Conservation (phyloP, 2,329 filamentous ascomycete genomes). For the Colletotrichum karsti region DNA sequence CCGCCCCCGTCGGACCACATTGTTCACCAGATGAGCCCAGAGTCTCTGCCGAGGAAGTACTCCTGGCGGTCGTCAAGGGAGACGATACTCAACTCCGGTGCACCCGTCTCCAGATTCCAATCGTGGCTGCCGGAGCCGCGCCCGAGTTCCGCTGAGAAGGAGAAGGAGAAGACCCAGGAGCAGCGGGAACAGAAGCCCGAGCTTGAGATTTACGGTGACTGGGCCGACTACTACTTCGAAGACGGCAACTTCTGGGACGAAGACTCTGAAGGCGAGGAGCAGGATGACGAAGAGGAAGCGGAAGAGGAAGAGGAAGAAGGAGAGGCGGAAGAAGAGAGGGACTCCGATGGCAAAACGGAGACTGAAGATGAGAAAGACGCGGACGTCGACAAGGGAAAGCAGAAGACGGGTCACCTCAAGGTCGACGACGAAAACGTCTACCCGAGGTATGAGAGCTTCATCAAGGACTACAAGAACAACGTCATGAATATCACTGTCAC, state of each 20-base stretch:
- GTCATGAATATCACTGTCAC: conserved; percentile 15
- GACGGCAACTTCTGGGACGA: conserved; percentile 24
- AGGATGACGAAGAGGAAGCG: neutral
- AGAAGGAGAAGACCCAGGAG: neutral
- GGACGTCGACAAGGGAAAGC: neutral
- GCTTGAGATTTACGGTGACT: conserved; percentile 28
- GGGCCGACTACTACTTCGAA: conserved; percentile 33
- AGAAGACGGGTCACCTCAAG: neutral
- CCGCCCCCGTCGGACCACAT: conserved; percentile 22
- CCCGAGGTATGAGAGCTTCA: conserved; percentile 27
- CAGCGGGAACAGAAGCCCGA: neutral
- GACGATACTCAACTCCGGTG: conserved; percentile 15
- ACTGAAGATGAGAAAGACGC: neutral
- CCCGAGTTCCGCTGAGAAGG: neutral
- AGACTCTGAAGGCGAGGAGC: neutral
- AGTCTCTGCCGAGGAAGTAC: conserved; percentile 1
- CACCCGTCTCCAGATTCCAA: conserved; percentile 1
- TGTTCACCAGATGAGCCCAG: neutral
- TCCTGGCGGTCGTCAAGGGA: conserved; percentile 26
- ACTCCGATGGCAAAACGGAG: too few species aligned
- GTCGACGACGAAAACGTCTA: neutral
- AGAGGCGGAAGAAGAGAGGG: neutral
- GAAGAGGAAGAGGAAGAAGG: neutral
- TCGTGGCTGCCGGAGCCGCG: conserved; percentile 17
- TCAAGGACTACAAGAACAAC: conserved; percentile 25